These are phyloP conservation scores for Magnolia sinica DNA, from an alignment of 164 flowering plant genomes.

Conservation along the genomic window DNA sequence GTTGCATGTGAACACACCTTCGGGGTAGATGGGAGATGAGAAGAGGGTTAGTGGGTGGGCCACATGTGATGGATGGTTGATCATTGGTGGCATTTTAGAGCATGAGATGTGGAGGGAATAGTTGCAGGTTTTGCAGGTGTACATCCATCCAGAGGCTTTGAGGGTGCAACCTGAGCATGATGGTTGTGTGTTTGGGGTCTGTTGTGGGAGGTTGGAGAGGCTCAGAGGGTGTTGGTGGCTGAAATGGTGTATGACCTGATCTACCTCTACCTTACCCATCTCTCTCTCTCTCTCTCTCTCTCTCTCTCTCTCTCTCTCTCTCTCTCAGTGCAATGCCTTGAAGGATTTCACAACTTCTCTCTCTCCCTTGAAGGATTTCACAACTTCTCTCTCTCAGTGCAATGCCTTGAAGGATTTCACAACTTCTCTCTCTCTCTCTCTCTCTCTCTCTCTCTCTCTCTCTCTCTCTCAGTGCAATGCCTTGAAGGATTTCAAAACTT, in stretches of 20 bases:
- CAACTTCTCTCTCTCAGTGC: too few species aligned
- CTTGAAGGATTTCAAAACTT: too few species aligned
- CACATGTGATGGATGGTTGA: constrained; percentile 30
- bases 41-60: constrained; percentile 27
- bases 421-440: not conserved
- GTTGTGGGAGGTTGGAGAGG: constrained; percentile 2
- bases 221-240: constrained; percentile 28
- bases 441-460: not conserved
- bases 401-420: too few species aligned
- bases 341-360: too few species aligned
- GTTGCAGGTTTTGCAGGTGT: constrained; percentile 23
- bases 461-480: too few species aligned
- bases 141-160: constrained; percentile 10
- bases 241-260: constrained; percentile 23
- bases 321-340: too few species aligned
- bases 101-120: constrained; percentile 24
- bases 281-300: constrained; percentile 3
- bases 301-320: too few species aligned
- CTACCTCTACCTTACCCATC: constrained; percentile 2
- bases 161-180: constrained; percentile 18
- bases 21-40: constrained; percentile 29
- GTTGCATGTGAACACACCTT: constrained; percentile 34
- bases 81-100: constrained; percentile 11
- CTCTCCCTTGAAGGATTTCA: too few species aligned
- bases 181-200: not conserved